phyloP scores from a whole-genome alignment of 2,329 filamentous ascomycete genomes.

The Eutypa lata region DNA sequence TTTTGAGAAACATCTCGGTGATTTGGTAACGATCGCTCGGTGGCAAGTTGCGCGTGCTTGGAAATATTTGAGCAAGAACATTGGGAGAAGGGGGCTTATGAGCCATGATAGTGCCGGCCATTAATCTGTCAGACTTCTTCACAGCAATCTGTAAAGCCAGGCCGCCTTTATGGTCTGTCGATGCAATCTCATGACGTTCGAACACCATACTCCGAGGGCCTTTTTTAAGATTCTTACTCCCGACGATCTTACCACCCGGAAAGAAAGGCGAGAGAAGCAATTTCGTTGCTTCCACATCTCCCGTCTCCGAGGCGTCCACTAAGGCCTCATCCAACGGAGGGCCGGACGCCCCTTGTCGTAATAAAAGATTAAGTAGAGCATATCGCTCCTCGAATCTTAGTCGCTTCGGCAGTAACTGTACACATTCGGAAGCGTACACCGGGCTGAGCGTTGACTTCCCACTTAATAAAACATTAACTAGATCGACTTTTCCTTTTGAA shows the following conservation, averaged over 20 bases:
- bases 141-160: constrained; percentile 50
- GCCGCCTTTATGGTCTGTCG: constrained; percentile 50
- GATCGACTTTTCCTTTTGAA: constrained; percentile 39
- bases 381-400: constrained; percentile 43
- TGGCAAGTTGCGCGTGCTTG: constrained; percentile 41
- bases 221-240: constrained; percentile 23
- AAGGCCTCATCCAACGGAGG: constrained; percentile 45
- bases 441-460: constrained; percentile 42
- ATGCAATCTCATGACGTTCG: constrained; percentile 47
- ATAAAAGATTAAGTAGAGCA: constrained; percentile 40
- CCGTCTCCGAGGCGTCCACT: constrained; percentile 45
- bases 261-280: constrained; percentile 50
- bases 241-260: constrained; percentile 29
- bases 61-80: constrained; percentile 48
- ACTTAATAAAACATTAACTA: constrained; percentile 46
- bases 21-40: constrained; percentile 43
- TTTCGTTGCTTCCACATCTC: constrained; percentile 44
- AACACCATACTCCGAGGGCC: constrained; percentile 30
- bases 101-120: constrained; percentile 44
- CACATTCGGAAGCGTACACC: constrained; percentile 46
- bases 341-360: constrained; percentile 51
- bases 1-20: constrained; percentile 47
- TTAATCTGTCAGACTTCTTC: constrained; percentile 38
- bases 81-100: constrained; percentile 42
- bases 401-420: constrained; percentile 46